These are phyloP conservation scores for Geranium rotundifolium DNA, from an alignment of 345 rosid species.

Conservation along the genomic window DNA sequence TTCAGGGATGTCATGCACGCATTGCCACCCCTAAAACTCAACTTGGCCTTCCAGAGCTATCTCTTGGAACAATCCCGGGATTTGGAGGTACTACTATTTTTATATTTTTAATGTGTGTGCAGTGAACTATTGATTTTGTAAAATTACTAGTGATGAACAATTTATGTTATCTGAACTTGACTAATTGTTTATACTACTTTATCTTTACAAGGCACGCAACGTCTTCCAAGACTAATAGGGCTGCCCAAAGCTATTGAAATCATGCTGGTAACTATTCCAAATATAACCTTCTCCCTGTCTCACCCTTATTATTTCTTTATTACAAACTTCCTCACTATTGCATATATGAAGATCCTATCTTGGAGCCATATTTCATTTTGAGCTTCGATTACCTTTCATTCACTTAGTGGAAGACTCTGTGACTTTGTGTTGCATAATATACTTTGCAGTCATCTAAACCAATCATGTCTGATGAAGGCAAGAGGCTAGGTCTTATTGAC, in stretches of 20 bases:
- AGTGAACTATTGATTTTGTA: background rate
- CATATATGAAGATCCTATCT: background rate
- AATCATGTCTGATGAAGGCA: slow-evolving; percentile 77
- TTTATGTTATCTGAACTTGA: background rate
- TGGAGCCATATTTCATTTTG: background rate
- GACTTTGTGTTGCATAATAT: background rate
- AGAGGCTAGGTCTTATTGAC: slow-evolving; percentile 75
- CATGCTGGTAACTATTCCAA: slow-evolving; percentile 46
- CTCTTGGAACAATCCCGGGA: slow-evolving; percentile 90
- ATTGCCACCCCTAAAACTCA: slow-evolving; percentile 69
- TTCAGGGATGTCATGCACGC: slow-evolving; percentile 89
- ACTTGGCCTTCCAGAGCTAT: slow-evolving; percentile 79
- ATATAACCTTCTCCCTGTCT: background rate
- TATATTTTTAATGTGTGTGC: background rate
- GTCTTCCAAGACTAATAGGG: slow-evolving; percentile 91
- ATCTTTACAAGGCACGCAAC: slow-evolving; percentile 73
- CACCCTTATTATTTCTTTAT: background rate
- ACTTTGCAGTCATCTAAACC: slow-evolving; percentile 68
- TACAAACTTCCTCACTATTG: background rate
- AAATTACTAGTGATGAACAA: background rate
- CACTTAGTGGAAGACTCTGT: background rate
- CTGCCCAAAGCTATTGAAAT: slow-evolving; percentile 77
- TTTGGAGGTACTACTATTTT: slow-evolving; percentile 52
- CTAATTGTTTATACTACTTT: background rate
- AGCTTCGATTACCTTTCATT: background rate